These are phyloP conservation scores for Metschnikowia dekortorum DNA, from an alignment of 805 yeast genomes.

Conservation along the genomic window DNA sequence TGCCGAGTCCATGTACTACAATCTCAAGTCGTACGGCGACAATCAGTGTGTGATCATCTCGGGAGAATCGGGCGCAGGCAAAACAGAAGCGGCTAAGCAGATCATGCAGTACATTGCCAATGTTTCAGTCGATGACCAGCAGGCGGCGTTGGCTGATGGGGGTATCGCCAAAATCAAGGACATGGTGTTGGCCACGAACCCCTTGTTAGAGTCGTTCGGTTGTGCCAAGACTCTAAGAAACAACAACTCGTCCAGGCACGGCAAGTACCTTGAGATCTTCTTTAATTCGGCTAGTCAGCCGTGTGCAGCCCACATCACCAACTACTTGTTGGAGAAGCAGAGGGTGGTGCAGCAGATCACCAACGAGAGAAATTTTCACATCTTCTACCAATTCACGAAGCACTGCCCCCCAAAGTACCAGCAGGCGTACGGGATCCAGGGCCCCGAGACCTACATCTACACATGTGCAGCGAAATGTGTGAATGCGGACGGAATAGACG, in stretches of 20 bases:
- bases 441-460: constrained; percentile 88
- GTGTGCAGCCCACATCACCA: constrained; percentile 91
- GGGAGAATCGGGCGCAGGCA: constrained; percentile 98
- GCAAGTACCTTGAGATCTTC: constrained; percentile 86
- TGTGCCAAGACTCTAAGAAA: constrained; percentile 90
- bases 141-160: constrained; percentile 18
- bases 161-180: constrained; percentile 84
- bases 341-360: constrained; percentile 94
- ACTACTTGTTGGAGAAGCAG: constrained; percentile 89
- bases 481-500: constrained; percentile 82
- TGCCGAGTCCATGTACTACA: constrained; percentile 95
- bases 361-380: constrained; percentile 94
- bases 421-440: constrained; percentile 82
- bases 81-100: constrained; percentile 96
- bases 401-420: constrained; percentile 83
- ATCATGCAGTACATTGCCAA: constrained; percentile 96
- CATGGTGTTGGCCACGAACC: constrained; percentile 97
- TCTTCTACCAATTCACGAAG: constrained; percentile 92
- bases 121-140: constrained; percentile 56
- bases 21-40: constrained; percentile 89
- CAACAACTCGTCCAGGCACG: constrained; percentile 88
- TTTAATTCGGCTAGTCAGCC: constrained; percentile 78
- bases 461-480: constrained; percentile 86
- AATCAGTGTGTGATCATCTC: constrained; percentile 96
- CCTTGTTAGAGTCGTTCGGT: constrained; percentile 84